phyloP scores from a whole-genome alignment of 164 flowering plant genomes.

The Liriodendron chinense region DNA sequence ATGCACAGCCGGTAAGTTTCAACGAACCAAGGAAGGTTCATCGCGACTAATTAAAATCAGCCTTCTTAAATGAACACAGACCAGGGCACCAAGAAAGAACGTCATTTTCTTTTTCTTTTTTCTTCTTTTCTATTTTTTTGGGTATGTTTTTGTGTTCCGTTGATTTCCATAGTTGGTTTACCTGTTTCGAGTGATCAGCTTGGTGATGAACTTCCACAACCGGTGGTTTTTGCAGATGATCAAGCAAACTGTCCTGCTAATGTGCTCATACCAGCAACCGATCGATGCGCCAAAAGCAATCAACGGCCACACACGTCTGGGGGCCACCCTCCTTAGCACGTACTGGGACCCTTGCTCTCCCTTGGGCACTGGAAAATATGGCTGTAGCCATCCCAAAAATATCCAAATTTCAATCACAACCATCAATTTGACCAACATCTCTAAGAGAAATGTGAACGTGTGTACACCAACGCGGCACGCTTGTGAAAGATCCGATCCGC shows the following conservation, averaged over 20 bases:
- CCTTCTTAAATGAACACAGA: too few species aligned
- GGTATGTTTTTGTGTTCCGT: not conserved
- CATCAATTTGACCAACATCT: not conserved
- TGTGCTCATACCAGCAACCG: slow-evolving; percentile 93
- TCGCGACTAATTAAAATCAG: too few species aligned
- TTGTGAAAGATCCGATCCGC: not conserved
- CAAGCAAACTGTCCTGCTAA: slow-evolving; percentile 64
- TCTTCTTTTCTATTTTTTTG: too few species aligned
- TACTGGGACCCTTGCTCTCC: slow-evolving; percentile 68
- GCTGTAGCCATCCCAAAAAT: slow-evolving; percentile 37
- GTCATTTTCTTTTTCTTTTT: not conserved
- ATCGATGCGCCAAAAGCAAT: slow-evolving; percentile 81
- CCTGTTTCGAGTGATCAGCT: slow-evolving; percentile 82
- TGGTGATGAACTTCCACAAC: slow-evolving; percentile 74
- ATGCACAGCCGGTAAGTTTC: too few species aligned
- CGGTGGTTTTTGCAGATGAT: slow-evolving; percentile 88
- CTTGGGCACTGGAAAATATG: slow-evolving; percentile 80
- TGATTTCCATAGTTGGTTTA: slow-evolving; percentile 20
- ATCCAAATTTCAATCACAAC: not conserved
- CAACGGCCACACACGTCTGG: slow-evolving; percentile 85
- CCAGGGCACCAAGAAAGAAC: not conserved
- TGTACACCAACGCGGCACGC: too few species aligned
- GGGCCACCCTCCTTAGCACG: slow-evolving; percentile 76
- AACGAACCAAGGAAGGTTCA: too few species aligned
- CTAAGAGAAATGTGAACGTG: too few species aligned